Evolutionary conservation across 345 rosid genomes (phyloP), one percentile per base, ranked within the genome.

Genomic region (Angophora floribunda): DNA sequence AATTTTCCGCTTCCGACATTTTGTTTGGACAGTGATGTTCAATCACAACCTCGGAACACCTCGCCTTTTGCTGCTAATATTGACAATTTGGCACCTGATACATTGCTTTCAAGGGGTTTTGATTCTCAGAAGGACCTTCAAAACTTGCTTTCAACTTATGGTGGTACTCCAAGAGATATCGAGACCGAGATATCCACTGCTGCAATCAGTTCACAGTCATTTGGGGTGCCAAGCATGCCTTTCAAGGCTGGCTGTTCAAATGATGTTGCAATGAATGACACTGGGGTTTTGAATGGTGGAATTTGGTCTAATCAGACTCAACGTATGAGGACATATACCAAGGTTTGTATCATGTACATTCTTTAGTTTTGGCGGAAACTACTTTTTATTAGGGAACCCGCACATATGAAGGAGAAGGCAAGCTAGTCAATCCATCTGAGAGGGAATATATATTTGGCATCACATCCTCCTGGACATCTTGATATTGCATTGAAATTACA

Each of bases 91-190:
- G 93, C 96, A 52, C 95, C 99, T 65, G 99, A 98, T 90, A 94
- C 95, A 15, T 86, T 98, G 87, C 91, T 98, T 91, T 93, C 98
- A 3, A 95, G 98, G 90, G 99, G 95, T 87, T 97, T 91, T 87
- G 98, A 97, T 90, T 95, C 99, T 85, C 98, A 96, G 90, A 98
- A 96, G 94, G 99, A 98, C 91, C 96, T 98, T 36, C 99, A 97
- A 88, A 95, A 97, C 94, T 91, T 98, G 94, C 97, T 98, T 88
- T 91, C 96, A 53, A 96, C 93, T 89, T 98, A 95, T 93, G 97
- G 97, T 78, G 92, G 95, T 79, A 91, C 92, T 47, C 95, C 96
- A 63, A 95, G 94, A 89, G 99, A 96, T 89, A 96, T 97, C 85
- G 98, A 95, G 90, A 98, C 98, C 8, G 99, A 98, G 88, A 92